Percentiles rank a stretch among this genome's conserved stretches.
Conservation (phyloP, 441 rosid genomes). For the Lepidium campestre region DNA sequence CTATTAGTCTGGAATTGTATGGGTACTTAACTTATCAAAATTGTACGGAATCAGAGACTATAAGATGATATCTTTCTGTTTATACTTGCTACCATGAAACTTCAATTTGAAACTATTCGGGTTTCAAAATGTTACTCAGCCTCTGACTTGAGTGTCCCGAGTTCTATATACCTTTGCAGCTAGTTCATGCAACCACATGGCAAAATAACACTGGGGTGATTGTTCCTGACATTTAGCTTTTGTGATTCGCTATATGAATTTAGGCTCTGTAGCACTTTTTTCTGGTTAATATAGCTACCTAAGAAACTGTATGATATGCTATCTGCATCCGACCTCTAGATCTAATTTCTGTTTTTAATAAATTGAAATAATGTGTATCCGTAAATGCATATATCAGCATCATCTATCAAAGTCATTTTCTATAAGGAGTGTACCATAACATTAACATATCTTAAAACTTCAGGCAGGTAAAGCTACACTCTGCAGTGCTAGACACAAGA, state of each 20-base stretch:
- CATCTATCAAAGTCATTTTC: not conserved
- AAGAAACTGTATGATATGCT: not conserved
- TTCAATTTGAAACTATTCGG: not conserved
- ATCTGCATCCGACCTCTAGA: not conserved
- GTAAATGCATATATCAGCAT: not conserved
- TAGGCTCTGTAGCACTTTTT: not conserved
- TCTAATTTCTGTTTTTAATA: not conserved
- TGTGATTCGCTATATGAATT: not conserved
- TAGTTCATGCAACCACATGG: not conserved
- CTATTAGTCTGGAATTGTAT: not conserved
- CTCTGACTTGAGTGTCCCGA: not conserved
- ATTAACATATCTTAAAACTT: conserved; percentile 16
- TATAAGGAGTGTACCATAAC: not conserved
- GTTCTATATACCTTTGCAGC: not conserved
- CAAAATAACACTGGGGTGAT: not conserved
- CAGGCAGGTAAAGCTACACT: conserved; percentile 51
- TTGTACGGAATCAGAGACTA: not conserved
- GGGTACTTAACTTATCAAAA: not conserved
- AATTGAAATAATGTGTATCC: not conserved
- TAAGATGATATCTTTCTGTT: not conserved
- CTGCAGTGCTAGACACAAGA: conserved; percentile 37
- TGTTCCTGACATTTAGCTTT: not conserved
- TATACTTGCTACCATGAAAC: not conserved
- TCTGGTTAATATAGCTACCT: not conserved
- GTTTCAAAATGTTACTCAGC: not conserved